Evolutionary conservation across 164 flowering plant species (phyloP).

Genomic region (Vitis amurensis): DNA sequence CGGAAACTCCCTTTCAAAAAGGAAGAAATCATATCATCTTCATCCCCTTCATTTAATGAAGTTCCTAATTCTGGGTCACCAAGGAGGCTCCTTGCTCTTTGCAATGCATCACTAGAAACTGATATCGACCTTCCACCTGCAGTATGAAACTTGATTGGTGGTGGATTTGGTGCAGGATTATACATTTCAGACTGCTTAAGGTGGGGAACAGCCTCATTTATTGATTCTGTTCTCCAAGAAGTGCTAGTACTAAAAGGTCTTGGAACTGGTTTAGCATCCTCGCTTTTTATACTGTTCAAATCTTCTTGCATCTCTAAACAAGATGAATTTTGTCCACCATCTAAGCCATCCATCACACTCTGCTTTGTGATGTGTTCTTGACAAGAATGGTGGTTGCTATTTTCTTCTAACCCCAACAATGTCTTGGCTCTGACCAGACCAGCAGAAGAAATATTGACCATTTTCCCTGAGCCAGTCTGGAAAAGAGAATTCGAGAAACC

Average conservation of each 20-base stretch:
- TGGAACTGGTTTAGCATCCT: conserved; percentile 16
- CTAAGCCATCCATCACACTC: conserved; percentile 6
- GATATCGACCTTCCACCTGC: conserved; percentile 93
- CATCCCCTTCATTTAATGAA: conserved; percentile 34
- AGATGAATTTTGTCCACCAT: conserved; percentile 21
- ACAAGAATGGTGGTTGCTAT: conserved; percentile 13
- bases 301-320: conserved; percentile 19
- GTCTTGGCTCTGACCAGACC: conserved; percentile 73
- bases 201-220: conserved; percentile 17
- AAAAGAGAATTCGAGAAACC: conserved; percentile 45
- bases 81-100: conserved; percentile 88
- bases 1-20: conserved; percentile 9
- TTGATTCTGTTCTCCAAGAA: conserved; percentile 3
- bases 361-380: conserved; percentile 12
- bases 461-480: conserved; percentile 64
- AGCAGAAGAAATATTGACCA: conserved; percentile 61
- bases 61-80: conserved; percentile 65
- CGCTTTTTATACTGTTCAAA: background rate
- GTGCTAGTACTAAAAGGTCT: background rate
- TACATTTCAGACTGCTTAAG: conserved; percentile 19
- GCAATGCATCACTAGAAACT: conserved; percentile 85
- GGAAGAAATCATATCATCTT: conserved; percentile 24
- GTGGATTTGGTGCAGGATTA: conserved; percentile 34
- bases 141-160: conserved; percentile 78
- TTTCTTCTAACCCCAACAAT: conserved; percentile 65